Evolutionary conservation across 2,329 filamentous ascomycete species (phyloP).

Genomic region (Plectosphaerella plurivora): DNA sequence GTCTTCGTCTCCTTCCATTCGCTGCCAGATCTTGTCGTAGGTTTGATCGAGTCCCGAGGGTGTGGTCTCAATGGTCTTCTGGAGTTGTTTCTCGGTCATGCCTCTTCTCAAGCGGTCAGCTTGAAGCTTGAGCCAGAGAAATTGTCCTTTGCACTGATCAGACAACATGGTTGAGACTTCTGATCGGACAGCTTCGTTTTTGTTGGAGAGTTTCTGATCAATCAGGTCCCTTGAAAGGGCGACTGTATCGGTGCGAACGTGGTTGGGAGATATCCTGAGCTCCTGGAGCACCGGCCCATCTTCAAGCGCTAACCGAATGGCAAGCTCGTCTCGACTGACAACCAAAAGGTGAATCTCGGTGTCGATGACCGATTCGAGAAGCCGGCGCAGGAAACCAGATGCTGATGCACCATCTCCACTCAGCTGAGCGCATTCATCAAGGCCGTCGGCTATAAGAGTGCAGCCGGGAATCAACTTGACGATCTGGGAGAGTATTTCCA

Average conservation of each 20-base stretch:
- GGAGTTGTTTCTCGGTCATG: slow-evolving; percentile 21
- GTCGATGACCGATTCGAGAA: slow-evolving; percentile 1
- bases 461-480: slow-evolving; percentile 10
- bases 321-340: slow-evolving; percentile 18
- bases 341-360: slow-evolving; percentile 16
- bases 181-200: slow-evolving; percentile 10
- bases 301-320: slow-evolving; percentile 15
- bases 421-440: slow-evolving; percentile 25
- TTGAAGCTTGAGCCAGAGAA: slow-evolving; percentile 26
- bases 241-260: slow-evolving; percentile 18
- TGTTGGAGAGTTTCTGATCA: slow-evolving; percentile 19
- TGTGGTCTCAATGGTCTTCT: slow-evolving; percentile 17
- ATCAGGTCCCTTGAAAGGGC: slow-evolving; percentile 19
- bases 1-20: slow-evolving; percentile 10
- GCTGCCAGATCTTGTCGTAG: slow-evolving; percentile 25
- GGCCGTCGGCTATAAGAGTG: slow-evolving; percentile 23
- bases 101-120: slow-evolving; percentile 15
- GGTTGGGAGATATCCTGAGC: slow-evolving; percentile 12
- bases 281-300: slow-evolving; percentile 1
- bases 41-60: slow-evolving; percentile 20
- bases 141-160: slow-evolving; percentile 23
- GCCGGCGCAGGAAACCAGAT: slow-evolving; percentile 10
- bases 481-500: slow-evolving; percentile 12
- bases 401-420: slow-evolving; percentile 2
- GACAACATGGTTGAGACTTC: slow-evolving; percentile 19